Evolutionary conservation across 495 filamentous ascomycete genomes (phyloP), one percentile per base, ranked within the genome.

Genomic region (Penicillium taxi): DNA sequence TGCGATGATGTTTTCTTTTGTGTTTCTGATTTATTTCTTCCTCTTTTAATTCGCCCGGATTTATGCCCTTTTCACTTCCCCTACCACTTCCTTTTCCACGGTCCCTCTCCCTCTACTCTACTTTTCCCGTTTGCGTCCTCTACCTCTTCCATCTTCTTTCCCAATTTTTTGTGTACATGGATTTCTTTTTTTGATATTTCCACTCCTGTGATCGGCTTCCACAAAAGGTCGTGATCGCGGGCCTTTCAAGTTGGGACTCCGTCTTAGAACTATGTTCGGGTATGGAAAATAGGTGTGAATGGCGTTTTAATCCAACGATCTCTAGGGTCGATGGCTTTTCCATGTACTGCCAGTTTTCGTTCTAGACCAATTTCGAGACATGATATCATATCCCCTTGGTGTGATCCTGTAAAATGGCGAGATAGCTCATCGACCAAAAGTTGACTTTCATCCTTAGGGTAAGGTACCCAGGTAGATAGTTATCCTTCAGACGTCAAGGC

Each of bases 141-240:
- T 35, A 47, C 32, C 39, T 43, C 29, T 41, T 42, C 42, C 32
- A 38, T 18, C 42, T 44, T 41, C 50, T 50, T 49, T 45, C 36
- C 38, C 64, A 53, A n/a, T n/a, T n/a, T 50, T 62, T 63, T 65
- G 58, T 67, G 64, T 67, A 67, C 63, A 67, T 67, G 64, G 64
- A 48, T 53, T 67, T 53, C 37, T 53, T 67, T 53, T 28, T 53
- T 55, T 56, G 48, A 59, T 58, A 55, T 57, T 59, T 59, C 57
- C 63, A 54, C 51, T 53, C 55, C 45, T 45, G 46, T 50, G 52
- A 34, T 44, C 30, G 50, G 47, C 45, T 53, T 48, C 19, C 6
- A 12, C 26, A 13, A 29, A 32, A 37, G 42, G 37, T 36, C 41
- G 42, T 48, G 45, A 53, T 50, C 44, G 56, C 51, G 57, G 53